Conservation (phyloP, 495 filamentous ascomycete genomes). For the Neurospora discreta region DNA sequence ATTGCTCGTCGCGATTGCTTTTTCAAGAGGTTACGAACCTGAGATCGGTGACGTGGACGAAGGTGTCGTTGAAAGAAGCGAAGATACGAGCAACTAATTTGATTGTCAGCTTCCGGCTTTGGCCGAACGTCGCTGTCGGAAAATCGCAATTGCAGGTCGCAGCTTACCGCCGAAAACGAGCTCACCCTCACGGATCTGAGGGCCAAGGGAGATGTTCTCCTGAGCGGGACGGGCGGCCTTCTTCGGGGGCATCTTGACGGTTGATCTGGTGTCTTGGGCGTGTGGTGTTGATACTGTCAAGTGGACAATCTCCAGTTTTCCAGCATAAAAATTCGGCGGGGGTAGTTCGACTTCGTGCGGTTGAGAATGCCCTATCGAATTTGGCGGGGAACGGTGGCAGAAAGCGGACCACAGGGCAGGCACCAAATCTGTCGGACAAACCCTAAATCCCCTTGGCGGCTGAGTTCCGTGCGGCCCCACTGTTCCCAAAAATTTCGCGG, state of each 20-base stretch:
- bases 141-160: neutral
- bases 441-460: constrained; percentile 18
- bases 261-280: constrained; percentile 12
- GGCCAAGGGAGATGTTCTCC: constrained; percentile 98
- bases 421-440: constrained; percentile 10
- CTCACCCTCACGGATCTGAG: constrained; percentile 63
- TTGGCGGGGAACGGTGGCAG: constrained; percentile 18
- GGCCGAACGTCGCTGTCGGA: neutral
- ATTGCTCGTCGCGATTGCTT: neutral
- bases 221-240: constrained; percentile 62
- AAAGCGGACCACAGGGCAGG: constrained; percentile 8
- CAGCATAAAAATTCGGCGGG: constrained; percentile 17
- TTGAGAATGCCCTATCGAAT: constrained; percentile 16
- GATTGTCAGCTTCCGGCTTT: constrained; percentile 3
- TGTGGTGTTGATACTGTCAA: constrained; percentile 11
- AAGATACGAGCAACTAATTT: constrained; percentile 87
- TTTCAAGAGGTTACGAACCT: constrained; percentile 51
- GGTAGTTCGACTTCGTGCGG: constrained; percentile 14
- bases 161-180: constrained; percentile 75
- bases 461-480: constrained; percentile 10
- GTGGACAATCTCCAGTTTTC: constrained; percentile 4
- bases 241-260: constrained; percentile 69
- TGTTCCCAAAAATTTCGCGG: constrained; percentile 3
- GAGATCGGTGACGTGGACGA: constrained; percentile 99
- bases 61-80: constrained; percentile 97